Conservation (phyloP, 2,329 filamentous ascomycete genomes). For the Diplodia corticola region DNA sequence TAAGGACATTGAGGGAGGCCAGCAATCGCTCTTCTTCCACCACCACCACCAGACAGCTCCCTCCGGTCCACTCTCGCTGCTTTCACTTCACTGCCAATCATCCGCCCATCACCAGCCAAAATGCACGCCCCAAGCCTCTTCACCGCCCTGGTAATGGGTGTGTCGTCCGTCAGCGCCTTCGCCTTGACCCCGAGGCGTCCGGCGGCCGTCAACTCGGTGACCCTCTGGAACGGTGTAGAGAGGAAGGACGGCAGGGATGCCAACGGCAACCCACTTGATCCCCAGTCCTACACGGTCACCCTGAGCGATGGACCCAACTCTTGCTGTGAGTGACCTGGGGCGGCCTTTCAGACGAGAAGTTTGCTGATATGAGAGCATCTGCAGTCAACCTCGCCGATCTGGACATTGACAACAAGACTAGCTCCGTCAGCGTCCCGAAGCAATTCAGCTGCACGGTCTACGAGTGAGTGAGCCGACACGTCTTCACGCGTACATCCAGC, state of each 20-base stretch:
- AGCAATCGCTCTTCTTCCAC: neutral
- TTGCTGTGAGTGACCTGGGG: neutral
- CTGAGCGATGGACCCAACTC: neutral
- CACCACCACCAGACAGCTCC: conserved; percentile 4
- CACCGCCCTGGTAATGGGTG: neutral
- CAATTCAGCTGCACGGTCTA: neutral
- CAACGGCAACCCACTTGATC: neutral
- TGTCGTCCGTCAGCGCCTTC: neutral
- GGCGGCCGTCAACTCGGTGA: neutral
- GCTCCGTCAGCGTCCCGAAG: neutral
- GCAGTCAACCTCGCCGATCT: neutral
- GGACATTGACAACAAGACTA: neutral
- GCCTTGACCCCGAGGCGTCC: neutral
- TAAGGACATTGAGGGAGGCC: neutral
- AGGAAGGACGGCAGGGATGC: neutral
- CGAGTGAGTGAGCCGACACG: neutral
- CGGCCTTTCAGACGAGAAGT: neutral
- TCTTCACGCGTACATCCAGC: neutral
- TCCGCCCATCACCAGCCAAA: neutral
- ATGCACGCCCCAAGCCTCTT: neutral
- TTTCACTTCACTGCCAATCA: neutral
- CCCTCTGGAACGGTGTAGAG: neutral
- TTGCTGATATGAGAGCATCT: neutral
- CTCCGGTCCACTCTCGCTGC: conserved; percentile 3
- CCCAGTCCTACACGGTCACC: neutral